These are phyloP conservation scores for Coniferiporia weirii DNA, from an alignment of 1,284 basidiomycete genomes.

Conservation along the genomic window DNA sequence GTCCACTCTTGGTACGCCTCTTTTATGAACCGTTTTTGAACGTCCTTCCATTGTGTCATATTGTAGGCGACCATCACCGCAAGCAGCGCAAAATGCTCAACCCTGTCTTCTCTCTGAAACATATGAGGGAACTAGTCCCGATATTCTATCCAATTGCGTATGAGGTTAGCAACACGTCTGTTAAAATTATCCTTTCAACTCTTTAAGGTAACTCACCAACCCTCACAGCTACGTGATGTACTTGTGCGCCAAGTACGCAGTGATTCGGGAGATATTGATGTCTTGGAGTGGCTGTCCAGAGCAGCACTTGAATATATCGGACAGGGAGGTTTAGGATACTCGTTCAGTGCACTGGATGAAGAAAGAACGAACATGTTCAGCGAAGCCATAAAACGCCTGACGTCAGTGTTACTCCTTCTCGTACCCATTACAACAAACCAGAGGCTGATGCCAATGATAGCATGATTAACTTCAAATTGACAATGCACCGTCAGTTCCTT, in stretches of 20 bases:
- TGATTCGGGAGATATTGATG: constrained; percentile 27
- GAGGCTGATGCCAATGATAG: not conserved
- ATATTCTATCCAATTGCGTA: constrained; percentile 26
- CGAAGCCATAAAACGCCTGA: constrained; percentile 6
- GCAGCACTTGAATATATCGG: constrained; percentile 34
- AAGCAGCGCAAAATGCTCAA: constrained; percentile 28
- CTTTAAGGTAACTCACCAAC: no score
- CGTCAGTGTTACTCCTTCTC: constrained; percentile 2
- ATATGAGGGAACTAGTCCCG: constrained; percentile 26
- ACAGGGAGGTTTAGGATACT: constrained; percentile 33
- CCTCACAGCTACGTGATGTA: constrained; percentile 21
- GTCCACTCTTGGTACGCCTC: constrained; percentile 18
- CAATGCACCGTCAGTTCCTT: constrained; percentile 6
- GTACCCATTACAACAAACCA: not conserved
- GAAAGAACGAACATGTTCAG: constrained; percentile 4
- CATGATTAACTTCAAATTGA: not conserved
- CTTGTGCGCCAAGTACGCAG: constrained; percentile 14
- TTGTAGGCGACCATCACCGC: constrained; percentile 24
- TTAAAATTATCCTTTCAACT: not conserved
- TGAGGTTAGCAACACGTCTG: constrained; percentile 15
- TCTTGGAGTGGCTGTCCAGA: constrained; percentile 30
- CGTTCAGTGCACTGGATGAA: constrained; percentile 29
- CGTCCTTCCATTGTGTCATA: not conserved
- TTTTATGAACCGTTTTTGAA: not conserved
- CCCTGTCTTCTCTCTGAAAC: constrained; percentile 28